A percentile compares a stretch with the other conserved stretches of the same genome.
Evolutionary conservation across 148 eudicot genomes (phyloP).

Genomic region (Talinum fruticosum): DNA sequence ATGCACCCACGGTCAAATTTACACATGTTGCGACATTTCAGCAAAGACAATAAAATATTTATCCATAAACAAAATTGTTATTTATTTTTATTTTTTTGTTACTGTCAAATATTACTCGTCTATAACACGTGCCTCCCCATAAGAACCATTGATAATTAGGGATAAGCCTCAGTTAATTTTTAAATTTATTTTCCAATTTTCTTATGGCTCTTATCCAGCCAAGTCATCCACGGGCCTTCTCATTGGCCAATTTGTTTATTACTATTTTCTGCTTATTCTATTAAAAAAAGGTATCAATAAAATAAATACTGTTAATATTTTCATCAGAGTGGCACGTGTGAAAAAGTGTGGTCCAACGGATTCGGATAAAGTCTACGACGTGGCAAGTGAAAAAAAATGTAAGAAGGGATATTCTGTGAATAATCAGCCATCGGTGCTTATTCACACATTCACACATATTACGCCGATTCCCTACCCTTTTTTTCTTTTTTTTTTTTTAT

Average conservation of each 20-base stretch:
- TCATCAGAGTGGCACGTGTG: background rate
- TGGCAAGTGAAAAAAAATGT: background rate
- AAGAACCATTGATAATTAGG: no score
- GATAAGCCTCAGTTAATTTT: background rate
- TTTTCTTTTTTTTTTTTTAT: no score
- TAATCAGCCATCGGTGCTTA: background rate
- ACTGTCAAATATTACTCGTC: background rate
- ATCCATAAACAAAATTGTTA: no score
- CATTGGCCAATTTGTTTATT: background rate
- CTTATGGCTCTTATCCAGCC: background rate
- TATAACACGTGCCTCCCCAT: background rate
- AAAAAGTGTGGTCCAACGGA: background rate
- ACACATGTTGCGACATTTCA: no score
- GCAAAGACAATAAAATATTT: no score
- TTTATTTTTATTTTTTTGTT: no score
- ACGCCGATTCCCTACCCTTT: no score
- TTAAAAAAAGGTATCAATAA: no score
- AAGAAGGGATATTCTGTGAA: background rate
- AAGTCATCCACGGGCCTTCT: background rate
- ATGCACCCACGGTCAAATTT: no score
- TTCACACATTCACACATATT: no score
- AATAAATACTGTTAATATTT: no score
- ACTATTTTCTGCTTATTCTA: no score
- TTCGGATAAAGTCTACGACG: background rate
- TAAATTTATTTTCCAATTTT: background rate